phyloP scores from a whole-genome alignment of 208 protist species.

The Porcisia deanei region DNA sequence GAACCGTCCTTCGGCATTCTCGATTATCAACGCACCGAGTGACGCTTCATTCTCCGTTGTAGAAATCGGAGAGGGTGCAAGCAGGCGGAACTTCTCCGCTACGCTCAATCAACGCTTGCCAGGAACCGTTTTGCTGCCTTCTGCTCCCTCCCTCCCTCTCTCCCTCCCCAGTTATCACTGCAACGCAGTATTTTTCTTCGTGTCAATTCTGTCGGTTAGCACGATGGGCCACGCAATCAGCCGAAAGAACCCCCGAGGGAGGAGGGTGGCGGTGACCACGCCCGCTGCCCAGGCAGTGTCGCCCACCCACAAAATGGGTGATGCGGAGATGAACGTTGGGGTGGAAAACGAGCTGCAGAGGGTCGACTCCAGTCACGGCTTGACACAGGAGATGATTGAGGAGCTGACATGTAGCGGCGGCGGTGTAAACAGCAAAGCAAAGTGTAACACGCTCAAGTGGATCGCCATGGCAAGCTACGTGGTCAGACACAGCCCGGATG shows the following conservation, averaged over 20 bases:
- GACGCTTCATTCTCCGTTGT: background rate
- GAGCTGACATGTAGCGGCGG: slow-evolving; percentile 14
- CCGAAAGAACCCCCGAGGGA: background rate
- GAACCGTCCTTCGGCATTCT: background rate
- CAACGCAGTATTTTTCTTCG: background rate
- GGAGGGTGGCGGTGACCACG: background rate
- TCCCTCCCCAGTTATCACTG: background rate
- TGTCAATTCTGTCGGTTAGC: background rate
- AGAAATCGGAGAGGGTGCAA: background rate
- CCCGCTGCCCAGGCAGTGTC: background rate
- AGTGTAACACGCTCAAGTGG: slow-evolving; percentile 24
- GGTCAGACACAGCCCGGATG: slow-evolving; percentile 12
- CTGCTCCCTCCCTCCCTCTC: background rate
- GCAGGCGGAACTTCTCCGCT: background rate
- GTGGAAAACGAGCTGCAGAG: background rate
- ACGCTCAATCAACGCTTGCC: background rate
- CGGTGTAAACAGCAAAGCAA: background rate
- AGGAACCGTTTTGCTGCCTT: too few relatives aligned
- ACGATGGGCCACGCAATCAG: slow-evolving; percentile 9
- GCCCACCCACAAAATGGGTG: background rate
- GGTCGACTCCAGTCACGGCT: slow-evolving; percentile 1
- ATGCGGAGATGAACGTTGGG: background rate
- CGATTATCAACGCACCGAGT: background rate
- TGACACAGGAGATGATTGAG: slow-evolving; percentile 37
- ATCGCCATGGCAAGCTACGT: slow-evolving; percentile 16